Conservation (phyloP, 331 rosid genomes). For the Dryas integrifolia region DNA sequence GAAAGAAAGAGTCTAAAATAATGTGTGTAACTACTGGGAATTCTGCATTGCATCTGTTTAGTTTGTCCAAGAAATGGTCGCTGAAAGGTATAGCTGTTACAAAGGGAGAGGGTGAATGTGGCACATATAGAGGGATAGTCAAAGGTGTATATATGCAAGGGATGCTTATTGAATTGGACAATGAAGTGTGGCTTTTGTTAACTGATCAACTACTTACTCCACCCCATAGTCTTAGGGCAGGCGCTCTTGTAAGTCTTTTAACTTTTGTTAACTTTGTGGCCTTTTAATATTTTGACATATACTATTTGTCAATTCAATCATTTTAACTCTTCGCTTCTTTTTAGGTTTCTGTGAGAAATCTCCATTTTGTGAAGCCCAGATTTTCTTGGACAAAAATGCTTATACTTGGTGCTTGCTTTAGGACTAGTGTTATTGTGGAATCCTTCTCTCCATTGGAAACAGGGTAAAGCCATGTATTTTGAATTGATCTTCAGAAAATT, state of each 20-base stretch:
- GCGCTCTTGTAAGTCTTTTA: conserved; percentile 65
- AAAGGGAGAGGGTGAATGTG: conserved; percentile 59
- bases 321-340: conserved; percentile 6
- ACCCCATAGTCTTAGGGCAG: conserved; percentile 78
- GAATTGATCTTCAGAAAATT: conserved; percentile 14
- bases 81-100: conserved; percentile 19
- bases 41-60: conserved; percentile 43
- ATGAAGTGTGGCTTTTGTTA: conserved; percentile 83
- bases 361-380: conserved; percentile 68
- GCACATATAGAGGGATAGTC: conserved; percentile 63
- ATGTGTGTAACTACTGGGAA: conserved; percentile 64
- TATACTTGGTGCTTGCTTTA: conserved; percentile 83
- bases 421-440: conserved; percentile 66
- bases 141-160: conserved; percentile 78
- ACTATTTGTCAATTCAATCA: not conserved
- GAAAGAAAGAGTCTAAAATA: conserved; percentile 53
- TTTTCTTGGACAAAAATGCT: conserved; percentile 75
- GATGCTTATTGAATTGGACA: conserved; percentile 83
- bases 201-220: conserved; percentile 53
- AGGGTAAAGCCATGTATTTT: conserved; percentile 39
- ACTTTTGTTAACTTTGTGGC: not conserved
- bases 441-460: conserved; percentile 78
- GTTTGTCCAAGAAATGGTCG: conserved; percentile 25
- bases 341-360: conserved; percentile 75
- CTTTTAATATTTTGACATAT: not conserved